Evolutionary conservation across 1,284 basidiomycete species (phyloP), one percentile per base, ranked within the genome.

Genomic region (Cutaneotrichosporon dermatis): DNA sequence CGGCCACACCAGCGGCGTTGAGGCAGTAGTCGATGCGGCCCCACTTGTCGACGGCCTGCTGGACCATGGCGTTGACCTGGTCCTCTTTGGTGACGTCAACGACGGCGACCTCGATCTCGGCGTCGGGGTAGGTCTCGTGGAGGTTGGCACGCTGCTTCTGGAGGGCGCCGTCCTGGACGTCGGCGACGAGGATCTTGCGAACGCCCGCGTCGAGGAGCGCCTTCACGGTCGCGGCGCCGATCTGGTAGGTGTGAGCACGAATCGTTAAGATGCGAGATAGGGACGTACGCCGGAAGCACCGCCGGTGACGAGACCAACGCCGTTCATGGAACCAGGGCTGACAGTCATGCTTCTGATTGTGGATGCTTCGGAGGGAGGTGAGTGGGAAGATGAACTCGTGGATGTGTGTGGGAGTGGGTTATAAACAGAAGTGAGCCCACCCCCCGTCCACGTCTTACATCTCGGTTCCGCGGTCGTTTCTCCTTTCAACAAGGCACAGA

Each of bases 21-120:
- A 69, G 67, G 41, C 66, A 67, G 51, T 73, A 71, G 59, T 73
- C 71, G 41, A 73, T 57, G 16, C 70, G 63, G 16, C 71, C 71
- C 42, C 66, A 73, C 41, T 43, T 49, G 11, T 54, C 42, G 1
- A 61, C 61, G 2, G 61, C 58, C 1, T 34, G 10, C 13, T 42
- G 6, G 4, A 67, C 51, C 40, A 63, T 55, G 16, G 43, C 51
- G 34, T 57, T 51, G n/a, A 67, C 59, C 4, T 56, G 51, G 8
- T 34, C 34, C 41, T 63, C 61, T 36, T 59, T 48, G 46, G 50
- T 59, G 2, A 67, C 61, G 58, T 63, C 60, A 44, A 57, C 54
- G 43, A 54, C 51, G n/a, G 59, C 37, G 9, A 42, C 39, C 3
- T 63, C 39, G 9, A 60, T 42, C 4, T 54, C 33, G n/a, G 42